Evolutionary conservation across 2,329 filamentous ascomycete species (phyloP).

Genomic region (Alternaria ethzedia): DNA sequence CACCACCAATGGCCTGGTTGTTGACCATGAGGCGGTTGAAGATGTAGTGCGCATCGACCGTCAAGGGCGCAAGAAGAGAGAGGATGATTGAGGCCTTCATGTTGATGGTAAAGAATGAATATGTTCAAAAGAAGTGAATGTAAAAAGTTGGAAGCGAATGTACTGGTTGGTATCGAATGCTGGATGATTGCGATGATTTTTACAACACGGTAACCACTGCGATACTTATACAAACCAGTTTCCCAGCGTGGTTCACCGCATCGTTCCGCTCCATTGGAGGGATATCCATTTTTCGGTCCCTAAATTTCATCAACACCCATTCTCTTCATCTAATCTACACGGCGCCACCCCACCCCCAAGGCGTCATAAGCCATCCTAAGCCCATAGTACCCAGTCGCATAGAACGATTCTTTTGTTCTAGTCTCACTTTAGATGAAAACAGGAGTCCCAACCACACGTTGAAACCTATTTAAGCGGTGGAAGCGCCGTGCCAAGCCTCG

Average conservation of each 20-base stretch:
- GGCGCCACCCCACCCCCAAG: background rate
- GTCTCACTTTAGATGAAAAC: constrained; percentile 10
- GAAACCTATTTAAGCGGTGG: constrained; percentile 13
- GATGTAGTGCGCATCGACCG: constrained; percentile 44
- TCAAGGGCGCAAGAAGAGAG: constrained; percentile 32
- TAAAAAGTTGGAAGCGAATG: constrained; percentile 11
- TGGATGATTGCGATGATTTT: constrained; percentile 8
- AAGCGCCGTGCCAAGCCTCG: constrained; percentile 11
- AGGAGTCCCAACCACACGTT: constrained; percentile 14
- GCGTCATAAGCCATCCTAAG: constrained; percentile 2
- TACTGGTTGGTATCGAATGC: constrained; percentile 8
- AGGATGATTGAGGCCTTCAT: constrained; percentile 41
- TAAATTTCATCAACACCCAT: background rate
- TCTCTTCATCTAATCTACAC: constrained; percentile 12
- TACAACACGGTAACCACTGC: background rate
- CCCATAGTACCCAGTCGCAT: background rate
- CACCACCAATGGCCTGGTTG: constrained; percentile 36
- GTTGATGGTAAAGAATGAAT: constrained; percentile 15
- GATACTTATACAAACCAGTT: constrained; percentile 4
- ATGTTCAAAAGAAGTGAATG: constrained; percentile 16
- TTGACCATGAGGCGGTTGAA: constrained; percentile 48
- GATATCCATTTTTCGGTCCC: background rate
- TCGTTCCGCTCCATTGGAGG: constrained; percentile 3
- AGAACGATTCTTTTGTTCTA: constrained; percentile 6
- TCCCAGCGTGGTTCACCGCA: background rate